A percentile compares a stretch with the other conserved stretches of the same genome.
These are phyloP conservation scores for Aphanomyces invadans DNA, from an alignment of 352 stramenopile genomes.

Conservation along the genomic window DNA sequence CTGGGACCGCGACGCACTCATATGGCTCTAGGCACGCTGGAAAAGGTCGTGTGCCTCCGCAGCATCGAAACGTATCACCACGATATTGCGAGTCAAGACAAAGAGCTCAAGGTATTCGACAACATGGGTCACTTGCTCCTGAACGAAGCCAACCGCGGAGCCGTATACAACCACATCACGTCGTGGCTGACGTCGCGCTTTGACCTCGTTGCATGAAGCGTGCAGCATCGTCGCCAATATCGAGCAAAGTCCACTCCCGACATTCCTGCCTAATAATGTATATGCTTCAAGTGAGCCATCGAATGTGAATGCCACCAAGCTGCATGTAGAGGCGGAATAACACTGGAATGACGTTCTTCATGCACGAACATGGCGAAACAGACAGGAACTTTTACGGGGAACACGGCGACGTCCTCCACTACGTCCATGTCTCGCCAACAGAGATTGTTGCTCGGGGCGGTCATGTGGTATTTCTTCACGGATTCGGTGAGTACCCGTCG, in stretches of 20 bases:
- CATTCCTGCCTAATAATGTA: background rate
- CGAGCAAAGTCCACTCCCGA: background rate
- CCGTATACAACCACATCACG: background rate
- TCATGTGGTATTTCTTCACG: constrained; percentile 7
- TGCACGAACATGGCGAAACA: no score
- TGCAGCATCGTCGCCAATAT: background rate
- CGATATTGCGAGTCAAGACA: constrained; percentile 2
- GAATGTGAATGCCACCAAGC: no score
- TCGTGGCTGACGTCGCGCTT: constrained; percentile 1
- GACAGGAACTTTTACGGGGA: background rate
- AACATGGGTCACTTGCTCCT: constrained; percentile 2
- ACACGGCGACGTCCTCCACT: background rate
- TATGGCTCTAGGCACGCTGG: background rate
- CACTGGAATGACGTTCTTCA: no score
- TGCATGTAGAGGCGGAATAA: no score
- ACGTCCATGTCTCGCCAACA: background rate
- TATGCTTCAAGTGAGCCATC: no score
- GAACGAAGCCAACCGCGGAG: constrained; percentile 3
- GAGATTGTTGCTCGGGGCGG: background rate
- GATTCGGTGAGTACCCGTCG: constrained; percentile 2
- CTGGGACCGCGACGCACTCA: no score
- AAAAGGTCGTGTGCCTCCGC: background rate
- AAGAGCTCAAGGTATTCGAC: constrained; percentile 12
- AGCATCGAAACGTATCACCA: background rate
- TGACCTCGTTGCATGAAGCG: background rate